Base-by-base conservation (phyloP, 2,329 filamentous ascomycete species). In the Alternaria sp. region DNA sequence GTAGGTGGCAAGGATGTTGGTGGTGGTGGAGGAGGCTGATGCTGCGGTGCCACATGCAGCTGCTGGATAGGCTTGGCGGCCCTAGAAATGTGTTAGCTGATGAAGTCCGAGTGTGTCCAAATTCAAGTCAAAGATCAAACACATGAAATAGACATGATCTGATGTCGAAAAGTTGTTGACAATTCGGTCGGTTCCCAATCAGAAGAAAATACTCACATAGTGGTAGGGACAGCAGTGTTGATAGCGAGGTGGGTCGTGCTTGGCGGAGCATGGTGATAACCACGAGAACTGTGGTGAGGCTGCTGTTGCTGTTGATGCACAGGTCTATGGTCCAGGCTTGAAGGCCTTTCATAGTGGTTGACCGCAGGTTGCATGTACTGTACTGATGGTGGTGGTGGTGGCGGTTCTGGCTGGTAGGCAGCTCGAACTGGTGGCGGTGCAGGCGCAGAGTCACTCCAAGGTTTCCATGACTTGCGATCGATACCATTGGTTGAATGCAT, bases 41-140 rank as follows among this genome's bases (percentile, higher is more conserved):
- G 69, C 30, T 73, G 69, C 21, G 71, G 72, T 62, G 69, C 55
- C 57, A 67, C 59, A 58, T 62, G 67, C 17, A 79, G 79, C 40
- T 75, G 75, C 51, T 70, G 60, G 4, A 72, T 61, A 61, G 84
- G 86, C 63, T 86, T 85, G 8, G 59, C 30, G 32, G 50, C 36
- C 40, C 62, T 65, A n/a, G 4, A 30, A n/a, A 12, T 3, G 46
- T 44, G 40, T 65, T 15, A 65, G 59, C 40, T 52, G 40, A 23
- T n/a, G 23, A 50, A 15, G 7, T 17, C 6, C 9, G 40, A 45
- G 9, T 45, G 13, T 5, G 3, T 28, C 47, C 21, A 4, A 21
- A 6, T 11, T 52, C 3, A 12, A 19, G 40, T 49, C 12, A 7
- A 32, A 32, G 6, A 32, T 49, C 12, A 8, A 36, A 19, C 2